Conservation (phyloP, 495 filamentous ascomycete genomes). For the Talaromyces nanjingensis region DNA sequence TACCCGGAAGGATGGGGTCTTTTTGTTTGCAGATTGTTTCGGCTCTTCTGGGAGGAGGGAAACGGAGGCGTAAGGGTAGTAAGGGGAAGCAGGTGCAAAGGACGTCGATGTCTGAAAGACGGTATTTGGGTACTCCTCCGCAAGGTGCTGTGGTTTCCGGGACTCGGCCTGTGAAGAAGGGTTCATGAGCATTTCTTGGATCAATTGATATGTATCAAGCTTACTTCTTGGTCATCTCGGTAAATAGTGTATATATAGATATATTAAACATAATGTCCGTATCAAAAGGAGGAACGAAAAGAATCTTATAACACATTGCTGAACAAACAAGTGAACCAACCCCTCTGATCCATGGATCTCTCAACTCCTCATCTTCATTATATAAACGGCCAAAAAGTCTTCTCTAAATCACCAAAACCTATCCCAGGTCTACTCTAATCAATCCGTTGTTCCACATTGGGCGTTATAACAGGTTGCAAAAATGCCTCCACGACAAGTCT, state of each 20-base stretch:
- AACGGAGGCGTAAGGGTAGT: not conserved
- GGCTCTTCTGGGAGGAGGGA: not conserved
- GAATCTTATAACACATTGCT: not conserved
- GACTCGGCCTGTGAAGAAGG: not conserved
- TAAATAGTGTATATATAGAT: constrained; percentile 5
- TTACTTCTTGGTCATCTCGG: not conserved
- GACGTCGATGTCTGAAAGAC: not conserved
- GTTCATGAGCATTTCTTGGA: not conserved
- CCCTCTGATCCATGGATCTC: not conserved
- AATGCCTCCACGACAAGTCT: constrained; percentile 38
- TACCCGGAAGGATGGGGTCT: constrained; percentile 17
- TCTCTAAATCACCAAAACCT: not conserved
- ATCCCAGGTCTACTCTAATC: not conserved
- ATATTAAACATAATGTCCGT: not conserved
- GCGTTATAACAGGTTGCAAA: constrained; percentile 19
- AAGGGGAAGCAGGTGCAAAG: constrained; percentile 6
- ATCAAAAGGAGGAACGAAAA: not conserved
- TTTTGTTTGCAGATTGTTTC: constrained; percentile 13
- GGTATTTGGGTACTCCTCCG: not conserved
- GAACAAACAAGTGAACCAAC: not conserved
- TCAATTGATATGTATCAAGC: not conserved
- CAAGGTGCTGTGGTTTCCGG: not conserved
- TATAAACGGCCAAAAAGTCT: not conserved
- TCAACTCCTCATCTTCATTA: not conserved
- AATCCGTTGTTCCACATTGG: not conserved